These are phyloP conservation scores for Atalantia buxifolia DNA, from an alignment of 345 rosid species.

Conservation along the genomic window DNA sequence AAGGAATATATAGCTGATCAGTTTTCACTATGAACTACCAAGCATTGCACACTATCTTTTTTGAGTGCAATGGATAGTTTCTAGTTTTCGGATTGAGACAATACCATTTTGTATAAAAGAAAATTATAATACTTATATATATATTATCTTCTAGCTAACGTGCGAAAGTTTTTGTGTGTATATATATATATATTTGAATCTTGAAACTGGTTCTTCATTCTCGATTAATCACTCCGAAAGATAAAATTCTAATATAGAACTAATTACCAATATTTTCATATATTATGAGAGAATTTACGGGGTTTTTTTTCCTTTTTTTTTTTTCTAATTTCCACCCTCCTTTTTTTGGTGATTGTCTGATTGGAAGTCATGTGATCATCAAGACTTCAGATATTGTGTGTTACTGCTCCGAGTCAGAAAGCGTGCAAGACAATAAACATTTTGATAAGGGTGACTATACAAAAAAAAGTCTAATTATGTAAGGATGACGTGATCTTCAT, in stretches of 20 bases:
- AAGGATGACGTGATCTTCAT: slow-evolving; percentile 10
- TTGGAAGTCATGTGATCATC: neutral
- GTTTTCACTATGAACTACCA: neutral
- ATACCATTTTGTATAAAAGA: neutral
- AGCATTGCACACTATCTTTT: slow-evolving; percentile 15
- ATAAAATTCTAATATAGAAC: neutral
- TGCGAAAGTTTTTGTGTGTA: neutral
- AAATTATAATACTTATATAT: too few relatives aligned
- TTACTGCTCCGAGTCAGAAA: neutral
- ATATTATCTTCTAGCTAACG: neutral
- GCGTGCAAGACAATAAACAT: slow-evolving; percentile 14
- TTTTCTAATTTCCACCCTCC: neutral
- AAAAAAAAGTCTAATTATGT: neutral
- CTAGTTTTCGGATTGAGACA: neutral
- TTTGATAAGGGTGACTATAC: neutral
- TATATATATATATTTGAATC: neutral
- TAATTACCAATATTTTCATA: too few relatives aligned
- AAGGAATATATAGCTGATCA: neutral
- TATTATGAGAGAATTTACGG: too few relatives aligned
- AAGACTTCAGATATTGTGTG: neutral
- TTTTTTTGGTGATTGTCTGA: neutral
- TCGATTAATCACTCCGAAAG: neutral
- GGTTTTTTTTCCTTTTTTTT: neutral
- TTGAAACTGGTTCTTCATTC: neutral
- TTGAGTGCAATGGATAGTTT: slow-evolving; percentile 12